A percentile compares a stretch with the other conserved stretches of the same genome.
These are phyloP conservation scores for Puccinia coronata DNA, from an alignment of 1,284 basidiomycete genomes.

Conservation along the genomic window DNA sequence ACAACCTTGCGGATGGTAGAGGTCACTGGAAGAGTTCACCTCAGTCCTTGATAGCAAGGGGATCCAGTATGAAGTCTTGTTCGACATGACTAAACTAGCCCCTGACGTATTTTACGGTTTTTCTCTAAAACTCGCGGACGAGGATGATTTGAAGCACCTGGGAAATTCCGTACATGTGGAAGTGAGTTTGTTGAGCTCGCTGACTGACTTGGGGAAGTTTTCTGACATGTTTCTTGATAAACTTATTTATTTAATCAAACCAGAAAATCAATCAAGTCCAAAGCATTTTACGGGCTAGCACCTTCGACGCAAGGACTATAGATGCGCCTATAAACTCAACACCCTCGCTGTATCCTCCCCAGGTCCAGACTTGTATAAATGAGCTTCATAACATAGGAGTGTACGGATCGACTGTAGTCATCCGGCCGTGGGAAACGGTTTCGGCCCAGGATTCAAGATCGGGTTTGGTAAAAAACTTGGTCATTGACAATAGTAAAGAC, in stretches of 20 bases:
- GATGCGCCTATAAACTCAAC: neutral
- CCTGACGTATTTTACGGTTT: neutral
- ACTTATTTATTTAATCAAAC: too few relatives aligned
- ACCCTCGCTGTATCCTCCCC: constrained; percentile 55
- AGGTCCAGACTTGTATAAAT: constrained; percentile 64
- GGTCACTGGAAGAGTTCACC: neutral
- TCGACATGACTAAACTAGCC: neutral
- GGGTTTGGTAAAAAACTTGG: constrained; percentile 66
- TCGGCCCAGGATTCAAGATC: constrained; percentile 68
- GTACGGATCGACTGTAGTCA: constrained; percentile 65
- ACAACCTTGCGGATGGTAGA: neutral
- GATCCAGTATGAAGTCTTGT: neutral
- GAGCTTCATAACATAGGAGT: constrained; percentile 56
- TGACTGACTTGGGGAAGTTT: too few relatives aligned
- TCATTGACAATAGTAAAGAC: neutral
- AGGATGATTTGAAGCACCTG: neutral
- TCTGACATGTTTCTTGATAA: too few relatives aligned
- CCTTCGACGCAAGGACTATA: neutral
- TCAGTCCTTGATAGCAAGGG: neutral
- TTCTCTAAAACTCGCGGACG: neutral
- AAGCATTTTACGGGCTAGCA: neutral
- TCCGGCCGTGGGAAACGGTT: constrained; percentile 67
- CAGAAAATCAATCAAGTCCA: neutral
- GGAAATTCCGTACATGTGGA: neutral
- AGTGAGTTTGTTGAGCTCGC: neutral